Evolutionary conservation across 257 asterid genomes (phyloP), one percentile per base, ranked within the genome.

Genomic region (Gentiana macrophylla): DNA sequence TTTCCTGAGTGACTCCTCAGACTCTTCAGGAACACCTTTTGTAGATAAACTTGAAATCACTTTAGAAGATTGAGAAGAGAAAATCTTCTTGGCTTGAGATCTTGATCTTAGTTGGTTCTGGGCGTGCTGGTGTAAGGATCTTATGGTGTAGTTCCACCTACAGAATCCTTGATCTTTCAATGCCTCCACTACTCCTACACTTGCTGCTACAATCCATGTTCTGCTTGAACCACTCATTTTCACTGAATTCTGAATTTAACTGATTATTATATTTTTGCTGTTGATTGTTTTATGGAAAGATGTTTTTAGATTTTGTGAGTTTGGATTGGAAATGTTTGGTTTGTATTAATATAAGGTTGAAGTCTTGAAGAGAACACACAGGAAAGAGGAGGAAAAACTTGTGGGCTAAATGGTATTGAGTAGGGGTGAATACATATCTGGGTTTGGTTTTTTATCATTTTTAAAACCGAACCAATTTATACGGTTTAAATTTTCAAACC

Each of bases 1-100:
- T 60, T 71, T 71, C 34, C 73, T 62, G 1, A 71, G 50, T 6
- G 77, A 67, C 3, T 71, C 72, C 37, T 71, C 77, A 7, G 67
- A 62, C n/a, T 47, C 49, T 44, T 53, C 56, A 6, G 33, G 6
- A 7, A 59, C 50, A 2, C 50, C 49, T 35, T 52, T 50, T 35
- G 11, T 12, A 32, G 10, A 6, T 11, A 2, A 4, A 8, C 58
- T 47, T 36, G 64, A 37, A 43, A 55, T 12, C 0, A 55, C 0
- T 3, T 44, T 37, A 37, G 69, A 45, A 51, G 72, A 44, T 3
- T 44, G 61, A 51, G 65, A 13, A 24, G 61, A 54, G 37, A 59
- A 44, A 24, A 35, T 0, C 24, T 24, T 60, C 32, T 37, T 72
- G 33, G 77, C 54, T 53, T 62, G 73, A 55, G 67, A 44, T 51